Evolutionary conservation across 441 rosid species (phyloP), one percentile per base, ranked within the genome.

Genomic region (Euphorbia celastroides): DNA sequence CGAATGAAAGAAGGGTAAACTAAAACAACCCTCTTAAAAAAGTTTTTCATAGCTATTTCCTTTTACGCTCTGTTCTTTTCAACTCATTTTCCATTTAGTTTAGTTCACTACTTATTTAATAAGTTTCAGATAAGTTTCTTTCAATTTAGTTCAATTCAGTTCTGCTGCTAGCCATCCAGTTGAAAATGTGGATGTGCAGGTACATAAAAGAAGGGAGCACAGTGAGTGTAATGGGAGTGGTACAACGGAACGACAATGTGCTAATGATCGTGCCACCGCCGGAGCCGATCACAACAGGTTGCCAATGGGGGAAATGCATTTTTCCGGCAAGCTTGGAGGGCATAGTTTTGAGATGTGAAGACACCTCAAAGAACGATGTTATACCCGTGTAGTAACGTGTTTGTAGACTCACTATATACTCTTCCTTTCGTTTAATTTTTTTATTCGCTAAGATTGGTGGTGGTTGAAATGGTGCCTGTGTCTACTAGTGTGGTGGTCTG

Each of bases 131-230:
- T n/a, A n/a, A n/a, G n/a, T n/a, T n/a, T n/a, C n/a, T n/a, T n/a
- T n/a, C n/a, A n/a, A n/a, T n/a, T n/a, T n/a, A n/a, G n/a, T n/a
- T n/a, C n/a, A n/a, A n/a, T n/a, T n/a, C n/a, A n/a, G n/a, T n/a
- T n/a, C n/a, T n/a, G n/a, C n/a, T n/a, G n/a, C n/a, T n/a, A n/a
- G n/a, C n/a, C n/a, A n/a, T n/a, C n/a, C n/a, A n/a, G n/a, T n/a
- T n/a, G n/a, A n/a, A n/a, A n/a, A n/a, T n/a, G n/a, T n/a, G n/a
- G n/a, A n/a, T n/a, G n/a, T 67, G 57, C 57, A 96, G 98, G 84
- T 93, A 83, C 70, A 92, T 93, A 75, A 95, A 95, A 80, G 98
- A 95, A 86, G 99, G 98, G 66, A 92, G 98, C 83, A 90, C 98
- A 0, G 99, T 92, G 58, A 90, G 99, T 72, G 97, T 95, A 72